These are phyloP conservation scores for Exidia glandulosa DNA, from an alignment of 768 basidiomycete genomes.

Conservation along the genomic window DNA sequence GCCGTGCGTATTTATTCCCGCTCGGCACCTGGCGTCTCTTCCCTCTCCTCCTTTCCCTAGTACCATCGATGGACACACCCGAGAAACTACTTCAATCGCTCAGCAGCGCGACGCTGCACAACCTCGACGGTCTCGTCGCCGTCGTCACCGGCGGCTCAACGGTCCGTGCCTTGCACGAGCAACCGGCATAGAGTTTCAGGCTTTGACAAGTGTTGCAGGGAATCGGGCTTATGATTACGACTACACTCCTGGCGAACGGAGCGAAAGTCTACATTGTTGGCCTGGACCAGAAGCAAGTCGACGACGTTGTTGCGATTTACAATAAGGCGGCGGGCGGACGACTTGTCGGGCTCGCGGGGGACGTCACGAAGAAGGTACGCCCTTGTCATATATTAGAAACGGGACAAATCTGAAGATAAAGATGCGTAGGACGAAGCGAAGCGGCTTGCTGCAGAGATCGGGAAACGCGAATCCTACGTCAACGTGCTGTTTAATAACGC, in stretches of 20 bases:
- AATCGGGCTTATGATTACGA: constrained; percentile 40
- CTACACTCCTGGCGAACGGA: constrained; percentile 35
- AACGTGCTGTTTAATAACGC: constrained; percentile 42
- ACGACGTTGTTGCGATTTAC: constrained; percentile 18
- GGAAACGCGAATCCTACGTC: constrained; percentile 26
- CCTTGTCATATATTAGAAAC: neutral
- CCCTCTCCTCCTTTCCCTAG: too few relatives aligned
- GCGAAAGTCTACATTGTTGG: constrained; percentile 40
- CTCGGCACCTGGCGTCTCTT: too few relatives aligned
- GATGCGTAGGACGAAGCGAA: constrained; percentile 29
- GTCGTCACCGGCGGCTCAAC: constrained; percentile 36
- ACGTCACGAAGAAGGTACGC: constrained; percentile 18
- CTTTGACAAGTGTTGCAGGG: constrained; percentile 19
- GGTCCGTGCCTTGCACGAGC: constrained; percentile 14
- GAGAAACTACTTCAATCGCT: constrained; percentile 20
- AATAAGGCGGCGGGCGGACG: neutral
- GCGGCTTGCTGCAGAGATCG: constrained; percentile 30
- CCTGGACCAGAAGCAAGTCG: constrained; percentile 28
- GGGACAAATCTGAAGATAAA: neutral
- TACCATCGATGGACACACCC: neutral
- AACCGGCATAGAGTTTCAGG: neutral
- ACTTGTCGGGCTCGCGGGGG: constrained; percentile 7
- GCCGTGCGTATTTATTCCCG: too few relatives aligned
- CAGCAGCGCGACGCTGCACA: constrained; percentile 28
- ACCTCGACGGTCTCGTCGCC: constrained; percentile 33